Base-by-base conservation (phyloP, 2,329 filamentous ascomycete genomes). In the Hymenoscyphus scutula region DNA sequence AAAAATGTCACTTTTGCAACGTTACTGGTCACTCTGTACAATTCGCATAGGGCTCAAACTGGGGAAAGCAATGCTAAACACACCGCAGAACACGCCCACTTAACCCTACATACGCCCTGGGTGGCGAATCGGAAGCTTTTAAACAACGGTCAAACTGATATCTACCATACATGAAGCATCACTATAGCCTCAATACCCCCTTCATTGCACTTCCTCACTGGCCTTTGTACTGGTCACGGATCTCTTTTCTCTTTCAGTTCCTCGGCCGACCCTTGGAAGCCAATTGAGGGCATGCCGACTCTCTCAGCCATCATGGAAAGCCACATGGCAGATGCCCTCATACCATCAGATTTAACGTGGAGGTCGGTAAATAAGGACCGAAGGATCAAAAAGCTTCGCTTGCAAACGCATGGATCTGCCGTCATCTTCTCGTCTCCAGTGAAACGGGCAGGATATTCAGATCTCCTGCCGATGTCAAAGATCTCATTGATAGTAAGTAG, bases 261-360 rank as follows among this genome's bases (percentile, higher is more conserved):
- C n/a, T 29, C 17, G 17, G 10, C 53, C 53, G 29, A 30, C n/a
- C 45, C n/a, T 30, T 19, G 29, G 7, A 54, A 7, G 8, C 53
- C 53, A 54, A 54, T 69, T 19, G 60, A 67, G 66, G 66, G 15
- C 58, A 62, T 58, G 65, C 68, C 68, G 68, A 65, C 62, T 17
- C 25, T 56, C 58, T 62, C 66, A 69, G 66, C 67, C 66, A 67
- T 66, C 58, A 11, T 59, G 15, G 57, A 32, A 56, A 67, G 62
- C 65, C 65, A 67, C 62, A 58, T 29, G 25, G 53, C 48, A 13
- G 45, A 51, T 51, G 19, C 45, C 23, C 32, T 37, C 25, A 19
- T 45, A 55, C 58, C 32, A 53, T 48, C 25, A 53, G 25, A 58
- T 56, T 37, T 54, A 32, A 29, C 34, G 23, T 53, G 19, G 7